Percentiles rank a stretch among this genome's conserved stretches.
phyloP scores from a whole-genome alignment of 176 grass and related monocot genomes.

The Pontederia paniculata region DNA sequence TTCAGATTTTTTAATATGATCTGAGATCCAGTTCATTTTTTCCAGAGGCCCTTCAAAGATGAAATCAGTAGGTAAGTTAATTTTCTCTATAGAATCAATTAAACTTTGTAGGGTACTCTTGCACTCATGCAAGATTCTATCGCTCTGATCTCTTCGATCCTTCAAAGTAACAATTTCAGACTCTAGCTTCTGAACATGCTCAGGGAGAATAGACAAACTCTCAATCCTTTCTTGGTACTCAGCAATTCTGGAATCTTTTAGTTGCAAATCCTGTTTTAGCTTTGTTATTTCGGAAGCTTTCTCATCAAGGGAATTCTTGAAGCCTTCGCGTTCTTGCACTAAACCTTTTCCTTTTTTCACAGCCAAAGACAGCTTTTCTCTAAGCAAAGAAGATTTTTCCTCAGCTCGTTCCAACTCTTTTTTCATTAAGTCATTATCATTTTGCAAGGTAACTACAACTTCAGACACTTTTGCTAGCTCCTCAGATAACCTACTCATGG shows the following conservation, averaged over 20 bases:
- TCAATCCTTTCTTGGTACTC: conserved; percentile 8
- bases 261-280: conserved; percentile 15
- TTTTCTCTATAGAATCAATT: conserved; percentile 43
- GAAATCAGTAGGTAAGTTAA: conserved; percentile 44
- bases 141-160: conserved; percentile 37
- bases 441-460: conserved; percentile 49
- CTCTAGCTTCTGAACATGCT: conserved; percentile 29
- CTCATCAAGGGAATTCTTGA: conserved; percentile 48
- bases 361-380: conserved; percentile 93
- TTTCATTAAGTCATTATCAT: conserved; percentile 61
- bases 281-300: conserved; percentile 46
- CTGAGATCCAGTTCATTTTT: conserved; percentile 42
- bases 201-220: conserved; percentile 19
- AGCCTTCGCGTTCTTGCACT: conserved; percentile 83
- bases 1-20: conserved; percentile 55
- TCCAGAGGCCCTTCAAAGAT: conserved; percentile 38
- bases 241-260: conserved; percentile 9
- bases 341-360: conserved; percentile 98
- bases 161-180: conserved; percentile 37
- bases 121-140: conserved; percentile 46
- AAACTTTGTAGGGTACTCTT: conserved; percentile 34
- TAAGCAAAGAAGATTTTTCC: conserved; percentile 83
- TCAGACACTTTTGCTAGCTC: conserved; percentile 38
- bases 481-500: conserved; percentile 25
- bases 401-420: conserved; percentile 64